Base-by-base conservation (phyloP, 2,329 filamentous ascomycete genomes). In the Bipolaris oryzae region DNA sequence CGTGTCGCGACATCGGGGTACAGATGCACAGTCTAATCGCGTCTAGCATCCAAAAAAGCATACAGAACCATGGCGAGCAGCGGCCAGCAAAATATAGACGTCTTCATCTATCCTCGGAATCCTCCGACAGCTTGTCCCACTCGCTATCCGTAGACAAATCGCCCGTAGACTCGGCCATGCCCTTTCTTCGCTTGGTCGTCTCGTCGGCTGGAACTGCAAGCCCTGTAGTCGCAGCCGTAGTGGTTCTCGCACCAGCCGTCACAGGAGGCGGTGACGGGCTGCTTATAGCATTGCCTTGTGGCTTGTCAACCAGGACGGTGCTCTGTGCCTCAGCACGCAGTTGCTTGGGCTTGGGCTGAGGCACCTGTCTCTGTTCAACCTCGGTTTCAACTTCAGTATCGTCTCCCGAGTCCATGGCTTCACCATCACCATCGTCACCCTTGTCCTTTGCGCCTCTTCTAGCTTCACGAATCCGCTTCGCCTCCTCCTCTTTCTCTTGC, bases 61-160 rank as follows among this genome's bases (percentile, higher is more conserved):
- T 55, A 57, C 35, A 31, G 20, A 35, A 46, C n/a, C 42, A 31
- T 38, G 49, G 7, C 39, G 10, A 39, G 33, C 10, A 37, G 42
- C 52, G 31, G 60, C 58, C 55, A 61, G 33, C 16, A 46, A 45
- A 3, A 60, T 43, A 31, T 4, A 13, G 20, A 23, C 41, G 31
- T 25, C 45, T 50, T 72, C 64, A 76, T 69, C 67, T 74, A 20
- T 74, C 73, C 23, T 62, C 72, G n/a, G 72, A 73, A 45, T 72
- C 75, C 57, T 78, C 80, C 75, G 90, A 89, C 20, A 98, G 89
- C 81, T 95, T 96, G 81, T 97, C 94, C 94, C 94, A 98, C 78
- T 98, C 94, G 71, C 94, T 94, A 79, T 98, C 94, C 4, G 93
- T 97, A 77, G 92, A 94, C 60, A 82, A 70, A 62, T 85, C 83